phyloP scores from a whole-genome alignment of 1,284 basidiomycete genomes.

The Ustilago cynodontis region DNA sequence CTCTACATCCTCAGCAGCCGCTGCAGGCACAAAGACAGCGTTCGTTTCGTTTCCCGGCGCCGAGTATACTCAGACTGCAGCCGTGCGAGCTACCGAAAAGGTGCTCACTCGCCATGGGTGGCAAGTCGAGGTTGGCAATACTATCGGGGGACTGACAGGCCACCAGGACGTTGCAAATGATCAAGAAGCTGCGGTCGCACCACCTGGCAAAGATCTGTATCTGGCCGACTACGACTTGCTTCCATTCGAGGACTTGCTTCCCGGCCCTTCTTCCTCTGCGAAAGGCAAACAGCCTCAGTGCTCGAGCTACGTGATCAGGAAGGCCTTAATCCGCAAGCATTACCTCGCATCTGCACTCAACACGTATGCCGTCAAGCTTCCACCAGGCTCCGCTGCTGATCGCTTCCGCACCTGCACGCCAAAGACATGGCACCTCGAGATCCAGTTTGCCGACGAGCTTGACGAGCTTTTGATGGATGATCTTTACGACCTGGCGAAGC shows the following conservation, averaged over 20 bases:
- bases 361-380: constrained; percentile 52
- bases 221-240: constrained; percentile 67
- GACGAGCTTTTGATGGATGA: constrained; percentile 95
- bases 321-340: constrained; percentile 94
- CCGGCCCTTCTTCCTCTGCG: constrained; percentile 10
- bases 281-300: constrained; percentile 74
- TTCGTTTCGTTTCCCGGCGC: constrained; percentile 64
- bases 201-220: constrained; percentile 44
- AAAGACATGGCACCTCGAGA: constrained; percentile 86
- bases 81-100: constrained; percentile 39
- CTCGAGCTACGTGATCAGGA: constrained; percentile 89
- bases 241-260: constrained; percentile 61
- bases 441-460: constrained; percentile 92
- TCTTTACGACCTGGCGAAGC: constrained; percentile 83
- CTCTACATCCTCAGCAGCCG: neutral
- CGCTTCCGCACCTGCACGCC: constrained; percentile 73
- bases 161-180: constrained; percentile 1
- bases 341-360: constrained; percentile 84
- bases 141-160: neutral
- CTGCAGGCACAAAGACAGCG: constrained; percentile 15
- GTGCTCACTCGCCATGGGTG: constrained; percentile 52
- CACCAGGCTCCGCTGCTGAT: constrained; percentile 16
- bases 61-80: constrained; percentile 62
- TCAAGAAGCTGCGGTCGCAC: constrained; percentile 10
- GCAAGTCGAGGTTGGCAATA: constrained; percentile 39